These are phyloP conservation scores for Saccharomyces hybrid DNA, from an alignment of 1,139 yeast genomes.

Conservation along the genomic window DNA sequence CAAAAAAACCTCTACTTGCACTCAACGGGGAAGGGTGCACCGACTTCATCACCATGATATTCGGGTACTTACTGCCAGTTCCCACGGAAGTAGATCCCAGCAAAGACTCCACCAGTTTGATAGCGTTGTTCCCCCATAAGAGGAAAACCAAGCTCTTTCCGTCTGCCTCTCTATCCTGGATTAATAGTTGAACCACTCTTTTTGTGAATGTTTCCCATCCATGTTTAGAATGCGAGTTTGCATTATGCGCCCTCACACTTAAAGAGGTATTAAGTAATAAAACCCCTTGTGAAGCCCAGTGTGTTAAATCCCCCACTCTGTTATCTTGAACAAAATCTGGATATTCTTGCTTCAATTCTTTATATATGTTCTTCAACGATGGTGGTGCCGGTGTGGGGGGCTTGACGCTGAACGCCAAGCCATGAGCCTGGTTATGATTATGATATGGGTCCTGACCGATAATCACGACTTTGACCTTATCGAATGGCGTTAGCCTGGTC, in stretches of 20 bases:
- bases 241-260: slow-evolving; percentile 34
- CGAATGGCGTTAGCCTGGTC: slow-evolving; percentile 80
- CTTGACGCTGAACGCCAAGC: slow-evolving; percentile 84
- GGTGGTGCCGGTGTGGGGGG: slow-evolving; percentile 88
- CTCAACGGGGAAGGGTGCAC: slow-evolving; percentile 96
- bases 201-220: slow-evolving; percentile 96
- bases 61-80: slow-evolving; percentile 26
- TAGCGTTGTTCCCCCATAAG: slow-evolving; percentile 97
- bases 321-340: slow-evolving; percentile 51
- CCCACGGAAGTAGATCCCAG: slow-evolving; percentile 31
- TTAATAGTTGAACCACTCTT: slow-evolving; percentile 50
- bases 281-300: slow-evolving; percentile 89
- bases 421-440: slow-evolving; percentile 89
- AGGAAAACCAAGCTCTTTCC: slow-evolving; percentile 60
- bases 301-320: slow-evolving; percentile 56
- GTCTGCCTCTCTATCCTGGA: slow-evolving; percentile 33
- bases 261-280: slow-evolving; percentile 78
- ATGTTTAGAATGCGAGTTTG: slow-evolving; percentile 80
- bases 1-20: slow-evolving; percentile 78
- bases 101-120: slow-evolving; percentile 49
- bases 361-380: slow-evolving; percentile 79
- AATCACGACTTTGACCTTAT: slow-evolving; percentile 65
- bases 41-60: slow-evolving; percentile 50
- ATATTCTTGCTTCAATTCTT: slow-evolving; percentile 51
- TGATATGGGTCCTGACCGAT: slow-evolving; percentile 98